Base-by-base conservation (phyloP, 805 yeast genomes). In the Wickerhamomyces tratensis region DNA sequence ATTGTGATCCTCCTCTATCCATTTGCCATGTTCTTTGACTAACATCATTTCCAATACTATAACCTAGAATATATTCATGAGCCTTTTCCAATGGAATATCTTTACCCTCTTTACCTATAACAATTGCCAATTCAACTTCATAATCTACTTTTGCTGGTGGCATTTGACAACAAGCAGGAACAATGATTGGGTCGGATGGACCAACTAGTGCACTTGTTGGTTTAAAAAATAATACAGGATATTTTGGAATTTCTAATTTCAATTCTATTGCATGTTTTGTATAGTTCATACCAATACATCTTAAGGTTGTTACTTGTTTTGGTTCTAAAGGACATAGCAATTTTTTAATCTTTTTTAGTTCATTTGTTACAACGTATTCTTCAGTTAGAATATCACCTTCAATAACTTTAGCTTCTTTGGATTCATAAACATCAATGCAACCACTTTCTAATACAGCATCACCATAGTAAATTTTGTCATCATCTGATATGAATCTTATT, bases 1-100 rank as follows among this genome's bases (percentile, higher is more conserved):
- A 76, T 48, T 76, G 81, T 15, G 76, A 64, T 3, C 78, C 77
- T 31, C 77, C 77, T 35, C 69, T 61, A 40, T 68, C 63, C 39
- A 65, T 61, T 51, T 76, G 80, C 80, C 79, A 74, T n/a, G 67
- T 67, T 43, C 81, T 61, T 49, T 74, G 77, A 11, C 77, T 71
- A 10, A 76, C 72, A 51, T 76, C 82, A 54, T 76, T 72, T 5
- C 79, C 79, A 20, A 69, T 68, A 3, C 76, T 52, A 54, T 72
- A 76, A 8, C 82, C 82, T 15, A 73, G 54, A 5, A 76, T 70
- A 45, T 73, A 63, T 38, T 65, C 60, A 39, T 66, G 53, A 6
- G 79, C 79, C 14, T 71, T 61, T 15, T 57, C 65, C 15, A 52
- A 62, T 15, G 63, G 40, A 15, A 76, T 73, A 46, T 72, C 62